Evolutionary conservation across 2,329 filamentous ascomycete genomes (phyloP).

Genomic region (Fusarium sp.): DNA sequence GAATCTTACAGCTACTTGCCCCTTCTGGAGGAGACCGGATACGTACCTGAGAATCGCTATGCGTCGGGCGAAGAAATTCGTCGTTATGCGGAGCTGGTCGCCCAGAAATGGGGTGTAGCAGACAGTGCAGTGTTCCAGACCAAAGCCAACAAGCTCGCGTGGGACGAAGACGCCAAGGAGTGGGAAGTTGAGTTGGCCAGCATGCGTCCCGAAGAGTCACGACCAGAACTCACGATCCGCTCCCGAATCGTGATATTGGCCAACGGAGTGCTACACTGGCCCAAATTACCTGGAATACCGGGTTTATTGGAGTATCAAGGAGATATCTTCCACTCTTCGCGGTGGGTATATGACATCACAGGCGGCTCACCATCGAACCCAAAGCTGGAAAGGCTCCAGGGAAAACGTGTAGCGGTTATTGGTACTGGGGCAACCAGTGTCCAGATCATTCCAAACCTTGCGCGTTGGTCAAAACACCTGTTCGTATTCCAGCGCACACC

Average conservation of each 20-base stretch:
- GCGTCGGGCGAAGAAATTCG: constrained; percentile 60
- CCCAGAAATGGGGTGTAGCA: constrained; percentile 58
- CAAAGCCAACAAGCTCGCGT: constrained; percentile 57
- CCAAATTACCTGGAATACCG: constrained; percentile 57
- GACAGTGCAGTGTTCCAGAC: constrained; percentile 60
- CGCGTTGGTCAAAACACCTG: constrained; percentile 63
- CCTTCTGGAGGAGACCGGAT: constrained; percentile 71
- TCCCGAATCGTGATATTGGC: constrained; percentile 59
- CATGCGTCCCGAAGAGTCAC: neutral
- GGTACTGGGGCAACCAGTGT: constrained; percentile 67
- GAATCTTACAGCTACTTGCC: constrained; percentile 74
- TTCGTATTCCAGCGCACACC: constrained; percentile 72
- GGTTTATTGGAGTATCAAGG: constrained; percentile 59
- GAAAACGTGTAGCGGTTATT: constrained; percentile 63
- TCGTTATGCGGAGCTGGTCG: constrained; percentile 60
- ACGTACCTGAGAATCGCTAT: constrained; percentile 68
- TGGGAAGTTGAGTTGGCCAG: constrained; percentile 41
- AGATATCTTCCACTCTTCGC: constrained; percentile 61
- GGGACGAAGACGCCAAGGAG: constrained; percentile 59
- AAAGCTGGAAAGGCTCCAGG: constrained; percentile 61
- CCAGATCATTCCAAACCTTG: constrained; percentile 62
- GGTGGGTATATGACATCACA: constrained; percentile 62
- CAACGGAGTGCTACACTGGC: constrained; percentile 57
- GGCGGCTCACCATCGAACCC: constrained; percentile 59
- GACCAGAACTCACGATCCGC: constrained; percentile 45